These are phyloP conservation scores for Saccharomyces jurei DNA, from an alignment of 805 yeast genomes.

Conservation along the genomic window DNA sequence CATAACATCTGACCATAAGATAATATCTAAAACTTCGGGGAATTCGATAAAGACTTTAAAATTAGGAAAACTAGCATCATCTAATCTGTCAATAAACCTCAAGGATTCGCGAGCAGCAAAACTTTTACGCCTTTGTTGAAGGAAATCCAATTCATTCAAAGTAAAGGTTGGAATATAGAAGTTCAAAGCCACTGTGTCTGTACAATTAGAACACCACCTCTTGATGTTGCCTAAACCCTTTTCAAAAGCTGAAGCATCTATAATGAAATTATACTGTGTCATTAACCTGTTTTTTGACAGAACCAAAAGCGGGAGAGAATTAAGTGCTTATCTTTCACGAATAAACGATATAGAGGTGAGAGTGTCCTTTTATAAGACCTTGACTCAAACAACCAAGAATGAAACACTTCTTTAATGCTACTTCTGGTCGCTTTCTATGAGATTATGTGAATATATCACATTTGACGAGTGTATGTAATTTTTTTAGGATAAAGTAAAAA, in stretches of 20 bases:
- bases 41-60: conserved; percentile 38
- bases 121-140: conserved; percentile 47
- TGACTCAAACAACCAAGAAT: conserved; percentile 13
- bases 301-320: background rate
- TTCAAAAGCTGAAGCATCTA: conserved; percentile 62
- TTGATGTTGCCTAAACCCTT: conserved; percentile 63
- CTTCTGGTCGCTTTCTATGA: background rate
- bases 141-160: conserved; percentile 50
- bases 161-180: conserved; percentile 46
- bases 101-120: conserved; percentile 61
- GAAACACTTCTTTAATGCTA: conserved; percentile 13
- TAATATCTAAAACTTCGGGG: conserved; percentile 32
- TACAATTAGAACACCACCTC: conserved; percentile 43
- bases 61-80: conserved; percentile 2
- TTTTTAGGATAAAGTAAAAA: background rate
- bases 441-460: background rate
- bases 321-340: background rate
- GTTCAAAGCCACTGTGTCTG: conserved; percentile 29
- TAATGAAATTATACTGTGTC: conserved; percentile 35
- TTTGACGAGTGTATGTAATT: background rate
- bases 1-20: conserved; percentile 21
- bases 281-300: background rate
- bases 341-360: background rate
- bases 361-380: background rate
- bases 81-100: conserved; percentile 45